Conservation (phyloP, 2,329 filamentous ascomycete species). For the Paraphaeosphaeria minitans region DNA sequence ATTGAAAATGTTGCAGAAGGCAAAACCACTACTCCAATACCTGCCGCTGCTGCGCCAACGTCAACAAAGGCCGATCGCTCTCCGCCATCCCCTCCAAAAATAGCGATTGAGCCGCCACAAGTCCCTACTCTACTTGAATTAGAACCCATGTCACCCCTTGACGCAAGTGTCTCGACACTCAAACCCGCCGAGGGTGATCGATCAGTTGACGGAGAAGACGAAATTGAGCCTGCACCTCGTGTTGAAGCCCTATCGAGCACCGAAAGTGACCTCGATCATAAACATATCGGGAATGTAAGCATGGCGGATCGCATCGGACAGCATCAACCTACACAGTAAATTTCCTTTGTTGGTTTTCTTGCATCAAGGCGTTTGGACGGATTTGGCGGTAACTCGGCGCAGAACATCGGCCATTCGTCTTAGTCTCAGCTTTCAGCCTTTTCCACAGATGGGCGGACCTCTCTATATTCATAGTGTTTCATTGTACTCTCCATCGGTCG, state of each 20-base stretch:
- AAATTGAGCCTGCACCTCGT: slow-evolving; percentile 32
- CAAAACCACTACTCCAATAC: slow-evolving; percentile 5
- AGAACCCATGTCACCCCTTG: slow-evolving; percentile 21
- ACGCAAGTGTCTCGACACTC: slow-evolving; percentile 36
- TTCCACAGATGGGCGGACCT: too few relatives aligned
- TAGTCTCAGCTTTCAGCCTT: neutral
- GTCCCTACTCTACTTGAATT: slow-evolving; percentile 11
- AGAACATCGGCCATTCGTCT: neutral
- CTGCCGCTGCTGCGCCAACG: neutral
- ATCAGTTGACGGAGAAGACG: slow-evolving; percentile 26
- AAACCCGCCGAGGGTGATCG: slow-evolving; percentile 25
- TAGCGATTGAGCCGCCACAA: slow-evolving; percentile 16
- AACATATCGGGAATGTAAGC: slow-evolving; percentile 42
- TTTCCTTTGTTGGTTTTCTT: neutral
- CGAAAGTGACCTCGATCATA: slow-evolving; percentile 35
- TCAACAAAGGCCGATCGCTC: slow-evolving; percentile 31
- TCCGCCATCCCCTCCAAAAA: slow-evolving; percentile 16
- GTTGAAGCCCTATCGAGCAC: slow-evolving; percentile 27
- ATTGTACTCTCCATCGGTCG: neutral
- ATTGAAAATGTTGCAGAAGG: slow-evolving; percentile 44
- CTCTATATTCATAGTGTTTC: neutral
- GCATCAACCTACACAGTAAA: slow-evolving; percentile 41
- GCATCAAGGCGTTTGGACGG: slow-evolving; percentile 13
- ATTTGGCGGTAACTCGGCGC: neutral
- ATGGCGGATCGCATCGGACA: slow-evolving; percentile 30